A percentile compares a stretch with the other conserved stretches of the same genome.
These are phyloP conservation scores for Russula olivacea DNA, from an alignment of 768 basidiomycete species.

Conservation along the genomic window DNA sequence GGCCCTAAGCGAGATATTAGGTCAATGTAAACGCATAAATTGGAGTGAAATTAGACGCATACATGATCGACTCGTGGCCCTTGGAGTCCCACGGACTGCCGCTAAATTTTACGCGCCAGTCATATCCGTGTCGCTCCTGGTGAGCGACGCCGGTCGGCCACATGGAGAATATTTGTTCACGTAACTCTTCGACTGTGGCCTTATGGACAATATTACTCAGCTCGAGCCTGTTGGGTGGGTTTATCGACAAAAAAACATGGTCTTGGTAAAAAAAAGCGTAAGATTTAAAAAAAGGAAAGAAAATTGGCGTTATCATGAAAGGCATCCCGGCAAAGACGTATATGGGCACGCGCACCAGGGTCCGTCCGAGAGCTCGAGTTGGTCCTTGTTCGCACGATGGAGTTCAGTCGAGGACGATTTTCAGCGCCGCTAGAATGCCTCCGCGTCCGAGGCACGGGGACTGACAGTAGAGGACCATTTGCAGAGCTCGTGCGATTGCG, in stretches of 20 bases:
- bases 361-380: slow-evolving; percentile 31
- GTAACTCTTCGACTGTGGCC: slow-evolving; percentile 52
- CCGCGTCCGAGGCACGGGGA: slow-evolving; percentile 31
- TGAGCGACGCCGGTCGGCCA: slow-evolving; percentile 63
- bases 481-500: slow-evolving; percentile 1
- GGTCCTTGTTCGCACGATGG: slow-evolving; percentile 34
- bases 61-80: slow-evolving; percentile 52
- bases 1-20: slow-evolving; percentile 37
- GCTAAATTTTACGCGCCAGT: slow-evolving; percentile 60
- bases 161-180: slow-evolving; percentile 48
- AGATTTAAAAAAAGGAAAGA: background rate
- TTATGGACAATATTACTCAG: slow-evolving; percentile 43
- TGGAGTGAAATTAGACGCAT: slow-evolving; percentile 26
- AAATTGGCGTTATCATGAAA: slow-evolving; percentile 1
- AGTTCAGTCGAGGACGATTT: slow-evolving; percentile 26
- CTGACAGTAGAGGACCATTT: slow-evolving; percentile 27
- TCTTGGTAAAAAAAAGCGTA: slow-evolving; percentile 39
- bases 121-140: slow-evolving; percentile 39
- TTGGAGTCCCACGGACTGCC: slow-evolving; percentile 63
- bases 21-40: slow-evolving; percentile 17
- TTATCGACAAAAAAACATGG: slow-evolving; percentile 68
- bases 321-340: background rate
- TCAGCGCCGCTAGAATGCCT: slow-evolving; percentile 38
- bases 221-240: slow-evolving; percentile 57
- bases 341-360: slow-evolving; percentile 27